Percentiles rank a stretch among this genome's conserved stretches.
These are phyloP conservation scores for Ephemerocybe angulata DNA, from an alignment of 768 basidiomycete species.

Conservation along the genomic window DNA sequence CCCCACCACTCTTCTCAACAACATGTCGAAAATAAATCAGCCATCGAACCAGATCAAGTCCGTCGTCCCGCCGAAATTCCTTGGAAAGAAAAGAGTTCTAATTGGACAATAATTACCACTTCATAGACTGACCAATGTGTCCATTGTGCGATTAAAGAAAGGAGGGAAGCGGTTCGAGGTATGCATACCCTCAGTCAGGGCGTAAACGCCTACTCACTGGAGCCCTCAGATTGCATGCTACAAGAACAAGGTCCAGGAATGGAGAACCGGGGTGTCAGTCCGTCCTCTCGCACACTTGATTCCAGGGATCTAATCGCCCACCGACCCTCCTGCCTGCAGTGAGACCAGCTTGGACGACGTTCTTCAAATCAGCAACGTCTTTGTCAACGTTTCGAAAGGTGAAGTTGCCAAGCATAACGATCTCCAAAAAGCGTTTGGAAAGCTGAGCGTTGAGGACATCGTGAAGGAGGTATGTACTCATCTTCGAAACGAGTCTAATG, in stretches of 20 bases:
- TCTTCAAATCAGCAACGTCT: constrained; percentile 93
- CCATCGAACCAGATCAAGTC: constrained; percentile 91
- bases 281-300: not conserved
- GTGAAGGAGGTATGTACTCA: constrained; percentile 67
- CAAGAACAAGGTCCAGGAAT: constrained; percentile 99
- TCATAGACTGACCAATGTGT: constrained; percentile 89
- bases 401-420: constrained; percentile 87
- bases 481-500: not conserved
- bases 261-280: constrained; percentile 83
- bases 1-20: not conserved
- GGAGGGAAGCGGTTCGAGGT: constrained; percentile 98
- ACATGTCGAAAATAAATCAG: constrained; percentile 62
- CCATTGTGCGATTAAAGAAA: constrained; percentile 93
- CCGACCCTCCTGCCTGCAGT: constrained; percentile 31
- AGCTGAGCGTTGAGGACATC: constrained; percentile 62
- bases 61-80: not conserved
- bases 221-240: constrained; percentile 82
- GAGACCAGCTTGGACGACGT: constrained; percentile 95
- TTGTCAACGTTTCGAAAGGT: constrained; percentile 94
- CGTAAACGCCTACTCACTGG: constrained; percentile 3
- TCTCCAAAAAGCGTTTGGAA: constrained; percentile 89
- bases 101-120: constrained; percentile 8
- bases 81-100: constrained; percentile 4
- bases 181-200: not conserved
- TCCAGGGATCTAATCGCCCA: not conserved